Base-by-base conservation (phyloP, 1,139 yeast genomes). In the Suhomyces coccinellae region DNA sequence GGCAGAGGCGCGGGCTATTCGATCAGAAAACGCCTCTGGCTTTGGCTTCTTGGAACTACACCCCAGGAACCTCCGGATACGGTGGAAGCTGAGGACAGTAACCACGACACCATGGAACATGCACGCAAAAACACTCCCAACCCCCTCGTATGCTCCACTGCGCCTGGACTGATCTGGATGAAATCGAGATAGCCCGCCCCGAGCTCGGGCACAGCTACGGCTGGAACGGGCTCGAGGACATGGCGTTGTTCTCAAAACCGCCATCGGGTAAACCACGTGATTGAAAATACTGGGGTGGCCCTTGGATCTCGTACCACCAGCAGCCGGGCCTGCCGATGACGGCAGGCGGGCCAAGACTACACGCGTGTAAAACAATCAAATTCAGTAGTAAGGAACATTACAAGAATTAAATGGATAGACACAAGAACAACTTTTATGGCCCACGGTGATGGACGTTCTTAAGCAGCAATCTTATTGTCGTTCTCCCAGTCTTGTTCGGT, bases 401-500 rank as follows among this genome's bases (percentile, higher is more conserved):
- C 55, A 51, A 52, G 55, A 52, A 52, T 49, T 52, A 51, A 52
- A 52, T 38, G 43, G 40, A 41, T 37, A 40, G 44, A 44, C 50
- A 45, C 42, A 41, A 42, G 37, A 35, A 36, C 39, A 38, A 33
- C 40, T 42, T 43, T 45, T 33, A 38, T 32, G 29, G 42, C 46
- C 40, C 37, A 39, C 32, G 33, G 27, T 30, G 40, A 34, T 43
- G 45, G 36, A 36, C 45, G 24, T 44, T 37, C 28, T 51, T 58
- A 59, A 47, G 63, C 64, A 39, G 57, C 46, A 37, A 50, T 59
- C 58, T 61, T 59, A 43, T 56, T 59, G 47, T 64, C 67, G 35
- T 62, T 58, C 47, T 66, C 74, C 73, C 77, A 74, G 57, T 73
- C 72, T 58, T 71, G 71, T 64, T 79, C 83, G 52, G 82, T 74